Base-by-base conservation (phyloP, 768 basidiomycete genomes). In the Galerina sulciceps region DNA sequence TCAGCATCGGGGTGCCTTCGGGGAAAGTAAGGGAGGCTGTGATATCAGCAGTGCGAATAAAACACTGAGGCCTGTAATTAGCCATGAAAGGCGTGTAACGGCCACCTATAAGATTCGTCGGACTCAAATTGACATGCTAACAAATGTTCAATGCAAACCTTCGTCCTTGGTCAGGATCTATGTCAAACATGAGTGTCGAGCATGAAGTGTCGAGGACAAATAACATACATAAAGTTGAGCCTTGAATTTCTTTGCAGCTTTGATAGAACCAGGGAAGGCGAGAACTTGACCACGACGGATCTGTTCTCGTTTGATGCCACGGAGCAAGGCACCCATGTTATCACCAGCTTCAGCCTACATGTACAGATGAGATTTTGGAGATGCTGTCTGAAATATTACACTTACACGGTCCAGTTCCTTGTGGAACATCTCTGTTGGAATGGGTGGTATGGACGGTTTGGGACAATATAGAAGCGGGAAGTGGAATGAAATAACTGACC, bases 251-350 rank as follows among this genome's bases (percentile, higher is more conserved):
- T 91, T 95, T 66, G 91, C 89, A n/a, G 92, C 82, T 76, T 95
- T 96, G 78, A 99, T 93, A 8, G 92, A 85, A 35, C 94, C 94
- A 22, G 96, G 95, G 34, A 86, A 83, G 65, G 89, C 85, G 70
- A 99, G 85, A 56, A 99, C 90, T 72, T 96, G 94, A 44, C 97
- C 97, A 64, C 97, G 91, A 63, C 86, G 84, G 69, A 99, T 80
- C 76, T 99, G 94, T 71, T 99, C 97, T 62, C 96, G 90, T 79
- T 99, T 99, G 75, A 98, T 81, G 71, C 97, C 96, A 75, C 97
- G 94, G 45, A 99, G 88, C 37, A 99, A 83, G 55, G 90, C 92
- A 65, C 97, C 97, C 94, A 99, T 98, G 82, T 99, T 99, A 77
- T 99, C 97, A 67, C 97, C 97, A 61, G 97, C 96, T 76, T 99